Percentiles rank a stretch among this genome's conserved stretches.
Conservation (phyloP, 805 yeast genomes). For the Candida berthetii region DNA sequence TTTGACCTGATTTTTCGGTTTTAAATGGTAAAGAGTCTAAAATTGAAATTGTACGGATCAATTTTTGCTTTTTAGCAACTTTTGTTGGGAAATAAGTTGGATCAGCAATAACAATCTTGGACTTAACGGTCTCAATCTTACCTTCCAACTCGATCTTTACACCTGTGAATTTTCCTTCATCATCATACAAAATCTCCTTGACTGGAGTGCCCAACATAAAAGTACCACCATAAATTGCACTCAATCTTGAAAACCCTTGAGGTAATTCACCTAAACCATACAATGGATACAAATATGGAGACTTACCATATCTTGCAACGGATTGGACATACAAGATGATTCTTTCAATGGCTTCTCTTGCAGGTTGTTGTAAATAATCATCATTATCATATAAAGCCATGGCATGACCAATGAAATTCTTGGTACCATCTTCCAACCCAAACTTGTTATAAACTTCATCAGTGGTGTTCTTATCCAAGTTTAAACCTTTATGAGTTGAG, state of each 20-base stretch:
- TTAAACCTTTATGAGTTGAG: constrained; percentile 78
- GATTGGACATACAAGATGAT: constrained; percentile 81
- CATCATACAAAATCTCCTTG: constrained; percentile 77
- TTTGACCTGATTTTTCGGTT: constrained; percentile 80
- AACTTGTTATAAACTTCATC: constrained; percentile 84
- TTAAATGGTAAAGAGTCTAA: constrained; percentile 83
- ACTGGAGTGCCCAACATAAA: constrained; percentile 97
- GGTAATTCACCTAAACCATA: constrained; percentile 97
- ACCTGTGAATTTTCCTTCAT: constrained; percentile 71
- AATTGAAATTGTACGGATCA: constrained; percentile 59
- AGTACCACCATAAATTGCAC: constrained; percentile 98
- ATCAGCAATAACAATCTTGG: constrained; percentile 93
- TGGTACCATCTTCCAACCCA: constrained; percentile 88
- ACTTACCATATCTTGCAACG: constrained; percentile 91
- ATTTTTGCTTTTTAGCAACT: constrained; percentile 30
- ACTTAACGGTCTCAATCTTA: constrained; percentile 52
- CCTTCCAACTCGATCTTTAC: constrained; percentile 85
- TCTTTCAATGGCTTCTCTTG: constrained; percentile 87
- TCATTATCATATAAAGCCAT: constrained; percentile 97
- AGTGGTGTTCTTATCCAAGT: constrained; percentile 85
- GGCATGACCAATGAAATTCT: constrained; percentile 96
- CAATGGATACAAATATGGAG: constrained; percentile 93
- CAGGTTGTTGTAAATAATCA: constrained; percentile 81
- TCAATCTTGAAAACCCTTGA: constrained; percentile 96
- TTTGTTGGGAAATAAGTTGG: constrained; percentile 90